Evolutionary conservation across 495 filamentous ascomycete species (phyloP).

Genomic region (Friedmanniomyces endolithicus): DNA sequence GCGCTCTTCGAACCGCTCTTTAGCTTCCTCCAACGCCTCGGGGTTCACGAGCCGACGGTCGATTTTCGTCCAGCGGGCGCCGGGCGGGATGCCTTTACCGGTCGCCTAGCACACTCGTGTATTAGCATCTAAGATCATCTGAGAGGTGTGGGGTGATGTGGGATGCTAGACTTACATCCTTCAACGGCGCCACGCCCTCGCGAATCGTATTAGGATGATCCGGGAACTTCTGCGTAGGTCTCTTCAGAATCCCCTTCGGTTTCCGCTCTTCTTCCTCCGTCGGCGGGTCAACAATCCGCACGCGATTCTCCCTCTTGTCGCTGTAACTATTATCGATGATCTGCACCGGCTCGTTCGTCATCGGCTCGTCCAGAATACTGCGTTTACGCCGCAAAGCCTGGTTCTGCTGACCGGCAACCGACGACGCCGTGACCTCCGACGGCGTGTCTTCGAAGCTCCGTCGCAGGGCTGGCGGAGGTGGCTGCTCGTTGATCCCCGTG

Average conservation of each 20-base stretch:
- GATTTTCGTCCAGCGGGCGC: slow-evolving; percentile 83
- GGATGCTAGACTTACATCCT: slow-evolving; percentile 37
- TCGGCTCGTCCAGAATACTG: slow-evolving; percentile 17
- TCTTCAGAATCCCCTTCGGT: slow-evolving; percentile 62
- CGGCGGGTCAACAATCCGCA: slow-evolving; percentile 31
- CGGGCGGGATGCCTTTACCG: slow-evolving; percentile 53
- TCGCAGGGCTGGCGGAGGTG: slow-evolving; percentile 3
- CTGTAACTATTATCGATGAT: slow-evolving; percentile 20
- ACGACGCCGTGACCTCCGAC: slow-evolving; percentile 5
- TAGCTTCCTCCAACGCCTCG: slow-evolving; percentile 58
- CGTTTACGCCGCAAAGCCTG: slow-evolving; percentile 9
- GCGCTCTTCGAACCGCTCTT: slow-evolving; percentile 71
- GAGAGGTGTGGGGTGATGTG: too few species aligned
- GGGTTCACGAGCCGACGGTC: slow-evolving; percentile 72
- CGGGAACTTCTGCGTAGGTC: slow-evolving; percentile 61
- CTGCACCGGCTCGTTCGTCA: slow-evolving; percentile 16
- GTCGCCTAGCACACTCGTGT: slow-evolving; percentile 30
- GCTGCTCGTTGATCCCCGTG: neutral
- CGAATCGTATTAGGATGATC: slow-evolving; percentile 66
- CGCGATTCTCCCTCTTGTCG: slow-evolving; percentile 21
- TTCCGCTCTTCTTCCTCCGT: slow-evolving; percentile 26
- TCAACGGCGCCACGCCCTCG: slow-evolving; percentile 79
- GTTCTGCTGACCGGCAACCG: neutral
- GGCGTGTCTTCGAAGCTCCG: slow-evolving; percentile 2
- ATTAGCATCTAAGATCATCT: too few species aligned